These are phyloP conservation scores for Flagelloscypha sp. DNA, from an alignment of 768 basidiomycete species.

Conservation along the genomic window DNA sequence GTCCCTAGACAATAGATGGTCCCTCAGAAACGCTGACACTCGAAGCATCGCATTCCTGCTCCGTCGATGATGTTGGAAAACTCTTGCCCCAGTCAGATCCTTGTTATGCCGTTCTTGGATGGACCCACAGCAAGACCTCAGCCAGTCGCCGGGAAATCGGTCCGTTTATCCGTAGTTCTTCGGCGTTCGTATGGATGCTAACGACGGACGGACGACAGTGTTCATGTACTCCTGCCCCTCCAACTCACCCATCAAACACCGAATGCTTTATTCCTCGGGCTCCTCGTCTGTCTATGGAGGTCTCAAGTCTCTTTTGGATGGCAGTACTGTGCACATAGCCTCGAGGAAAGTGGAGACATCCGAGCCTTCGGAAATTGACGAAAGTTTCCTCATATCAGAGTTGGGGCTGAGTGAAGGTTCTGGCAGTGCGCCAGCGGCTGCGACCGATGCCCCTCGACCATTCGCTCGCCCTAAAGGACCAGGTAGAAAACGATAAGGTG, in stretches of 20 bases:
- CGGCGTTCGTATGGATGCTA: background rate
- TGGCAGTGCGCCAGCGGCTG: conserved; percentile 5
- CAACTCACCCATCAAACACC: conserved; percentile 67
- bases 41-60: conserved; percentile 28
- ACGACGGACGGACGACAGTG: conserved; percentile 37
- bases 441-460: conserved; percentile 30
- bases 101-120: conserved; percentile 62
- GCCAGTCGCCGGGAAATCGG: conserved; percentile 51
- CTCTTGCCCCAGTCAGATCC: conserved; percentile 52
- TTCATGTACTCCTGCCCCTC: conserved; percentile 92
- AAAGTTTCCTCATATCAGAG: conserved; percentile 50
- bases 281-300: conserved; percentile 46
- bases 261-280: conserved; percentile 85
- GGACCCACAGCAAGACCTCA: conserved; percentile 37
- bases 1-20: conserved; percentile 54
- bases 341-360: conserved; percentile 77
- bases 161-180: conserved; percentile 30
- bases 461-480: conserved; percentile 72
- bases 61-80: conserved; percentile 35
- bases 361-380: conserved; percentile 65
- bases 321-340: conserved; percentile 32
- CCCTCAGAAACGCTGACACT: conserved; percentile 52
- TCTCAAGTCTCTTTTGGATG: conserved; percentile 43
- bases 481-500: conserved; percentile 37
- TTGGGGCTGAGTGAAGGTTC: conserved; percentile 30